These are phyloP conservation scores for Potentilla sterilis DNA, from an alignment of 306 rosid genomes.

Conservation along the genomic window DNA sequence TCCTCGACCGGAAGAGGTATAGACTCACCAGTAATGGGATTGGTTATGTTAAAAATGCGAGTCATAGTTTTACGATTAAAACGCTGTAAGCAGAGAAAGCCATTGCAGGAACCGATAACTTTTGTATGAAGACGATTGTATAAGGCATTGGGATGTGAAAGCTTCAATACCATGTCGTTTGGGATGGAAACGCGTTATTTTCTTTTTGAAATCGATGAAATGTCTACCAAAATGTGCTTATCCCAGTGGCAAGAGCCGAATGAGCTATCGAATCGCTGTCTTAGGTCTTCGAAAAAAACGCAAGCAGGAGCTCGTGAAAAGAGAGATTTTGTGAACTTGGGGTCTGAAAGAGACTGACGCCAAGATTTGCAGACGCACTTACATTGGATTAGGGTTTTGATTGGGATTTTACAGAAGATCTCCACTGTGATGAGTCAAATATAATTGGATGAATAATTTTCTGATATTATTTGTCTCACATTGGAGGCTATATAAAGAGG, in stretches of 20 bases:
- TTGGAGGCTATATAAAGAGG: no score
- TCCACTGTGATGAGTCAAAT: no score
- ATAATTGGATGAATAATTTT: no score
- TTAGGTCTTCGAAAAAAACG: background rate
- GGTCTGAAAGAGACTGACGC: background rate
- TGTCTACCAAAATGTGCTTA: background rate
- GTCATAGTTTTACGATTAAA: no score
- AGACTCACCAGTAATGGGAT: background rate
- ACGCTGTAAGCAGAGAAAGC: background rate
- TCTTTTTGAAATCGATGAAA: no score
- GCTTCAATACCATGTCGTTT: background rate
- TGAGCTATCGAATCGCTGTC: no score
- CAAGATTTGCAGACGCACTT: background rate
- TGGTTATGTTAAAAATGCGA: background rate
- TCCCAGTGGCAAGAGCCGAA: no score
- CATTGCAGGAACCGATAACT: background rate
- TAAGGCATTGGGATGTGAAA: background rate
- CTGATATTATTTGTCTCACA: no score
- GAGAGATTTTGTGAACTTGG: background rate
- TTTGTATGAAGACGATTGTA: background rate
- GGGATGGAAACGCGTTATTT: no score
- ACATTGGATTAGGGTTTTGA: background rate
- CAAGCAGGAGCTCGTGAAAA: background rate
- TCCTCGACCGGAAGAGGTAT: background rate
- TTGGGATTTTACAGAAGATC: no score